A percentile compares a stretch with the other conserved stretches of the same genome.
Conservation (phyloP, 495 filamentous ascomycete species). For the Elasticomyces elasticus region DNA sequence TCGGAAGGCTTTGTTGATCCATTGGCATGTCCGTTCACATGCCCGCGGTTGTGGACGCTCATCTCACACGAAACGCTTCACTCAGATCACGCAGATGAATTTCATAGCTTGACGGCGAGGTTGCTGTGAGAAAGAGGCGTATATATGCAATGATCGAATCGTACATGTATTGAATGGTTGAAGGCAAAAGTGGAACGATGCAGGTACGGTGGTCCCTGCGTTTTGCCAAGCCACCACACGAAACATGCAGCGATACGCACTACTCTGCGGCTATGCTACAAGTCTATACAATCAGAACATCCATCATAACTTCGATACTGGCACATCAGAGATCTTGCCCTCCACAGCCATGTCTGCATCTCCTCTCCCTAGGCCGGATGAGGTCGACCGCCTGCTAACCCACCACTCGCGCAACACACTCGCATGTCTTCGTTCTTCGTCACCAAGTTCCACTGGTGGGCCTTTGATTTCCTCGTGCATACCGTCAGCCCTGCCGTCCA, state of each 20-base stretch:
- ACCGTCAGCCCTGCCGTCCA: constrained; percentile 1
- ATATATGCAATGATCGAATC: too few relatives aligned
- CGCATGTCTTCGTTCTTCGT: constrained; percentile 49
- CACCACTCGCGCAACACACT: constrained; percentile 46
- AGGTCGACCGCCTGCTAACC: neutral
- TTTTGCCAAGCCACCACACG: too few relatives aligned
- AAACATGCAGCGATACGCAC: too few relatives aligned
- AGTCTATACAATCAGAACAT: too few relatives aligned
- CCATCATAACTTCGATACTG: neutral
- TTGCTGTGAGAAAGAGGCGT: too few relatives aligned
- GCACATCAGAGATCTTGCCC: neutral
- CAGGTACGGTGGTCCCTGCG: neutral
- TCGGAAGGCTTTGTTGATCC: neutral
- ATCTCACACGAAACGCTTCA: neutral
- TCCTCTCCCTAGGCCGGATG: neutral
- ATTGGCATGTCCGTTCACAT: constrained; percentile 7
- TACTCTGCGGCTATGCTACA: too few relatives aligned
- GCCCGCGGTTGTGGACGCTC: constrained; percentile 16
- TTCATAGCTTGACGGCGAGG: too few relatives aligned
- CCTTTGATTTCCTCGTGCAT: constrained; percentile 44
- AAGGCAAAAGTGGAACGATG: constrained; percentile 4
- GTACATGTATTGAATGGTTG: neutral
- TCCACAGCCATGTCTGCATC: neutral
- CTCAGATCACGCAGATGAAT: too few relatives aligned
- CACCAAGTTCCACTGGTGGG: constrained; percentile 55